Evolutionary conservation across 225 moss, liverwort and hornwort genomes (phyloP).

Genomic region (Ulota crispa): DNA sequence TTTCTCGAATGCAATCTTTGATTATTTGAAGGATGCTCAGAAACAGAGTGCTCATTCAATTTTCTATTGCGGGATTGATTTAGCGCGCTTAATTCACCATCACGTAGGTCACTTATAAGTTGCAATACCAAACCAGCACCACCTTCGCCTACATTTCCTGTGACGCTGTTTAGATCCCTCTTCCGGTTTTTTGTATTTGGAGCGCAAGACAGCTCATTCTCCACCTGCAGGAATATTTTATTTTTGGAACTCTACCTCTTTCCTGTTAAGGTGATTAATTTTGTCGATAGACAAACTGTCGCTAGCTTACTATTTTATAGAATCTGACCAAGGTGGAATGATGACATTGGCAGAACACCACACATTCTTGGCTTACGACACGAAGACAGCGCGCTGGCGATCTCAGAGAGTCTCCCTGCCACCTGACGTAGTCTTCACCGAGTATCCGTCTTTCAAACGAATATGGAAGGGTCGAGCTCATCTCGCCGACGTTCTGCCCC

Average conservation of each 20-base stretch:
- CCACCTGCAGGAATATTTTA: neutral
- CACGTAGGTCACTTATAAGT: neutral
- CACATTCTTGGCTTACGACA: slow-evolving; percentile 56
- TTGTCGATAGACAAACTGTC: neutral
- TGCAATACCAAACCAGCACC: neutral
- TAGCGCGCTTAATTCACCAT: neutral
- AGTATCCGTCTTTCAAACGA: slow-evolving; percentile 57
- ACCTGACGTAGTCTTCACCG: slow-evolving; percentile 49
- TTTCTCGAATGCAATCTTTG: neutral
- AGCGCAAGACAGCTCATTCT: neutral
- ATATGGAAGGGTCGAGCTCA: slow-evolving; percentile 45
- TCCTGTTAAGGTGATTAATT: neutral
- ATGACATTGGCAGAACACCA: slow-evolving; percentile 38
- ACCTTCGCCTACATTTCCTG: neutral
- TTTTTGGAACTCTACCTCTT: neutral
- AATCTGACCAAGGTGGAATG: slow-evolving; percentile 19
- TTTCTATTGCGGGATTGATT: neutral
- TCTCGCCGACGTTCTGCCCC: slow-evolving; percentile 52
- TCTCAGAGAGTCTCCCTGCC: slow-evolving; percentile 45
- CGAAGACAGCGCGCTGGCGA: slow-evolving; percentile 50
- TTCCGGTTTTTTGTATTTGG: neutral
- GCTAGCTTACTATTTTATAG: neutral
- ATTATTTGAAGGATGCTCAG: neutral
- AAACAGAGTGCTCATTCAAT: neutral
- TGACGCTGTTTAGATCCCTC: neutral